Conservation (phyloP, 371 early-diverging fungal species). For the Apophysomyces trapeziformis region DNA sequence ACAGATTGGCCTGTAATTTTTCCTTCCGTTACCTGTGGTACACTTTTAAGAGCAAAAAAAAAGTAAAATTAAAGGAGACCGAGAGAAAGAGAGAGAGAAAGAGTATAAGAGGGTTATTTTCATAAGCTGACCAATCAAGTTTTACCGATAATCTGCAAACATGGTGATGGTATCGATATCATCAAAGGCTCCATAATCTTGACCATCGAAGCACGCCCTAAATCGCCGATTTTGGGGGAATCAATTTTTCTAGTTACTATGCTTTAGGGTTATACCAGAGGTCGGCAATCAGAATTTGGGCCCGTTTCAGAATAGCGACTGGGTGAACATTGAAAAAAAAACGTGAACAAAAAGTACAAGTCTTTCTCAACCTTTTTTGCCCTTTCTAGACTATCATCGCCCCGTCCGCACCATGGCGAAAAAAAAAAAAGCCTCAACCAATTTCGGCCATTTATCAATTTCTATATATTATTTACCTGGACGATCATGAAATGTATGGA, state of each 20-base stretch:
- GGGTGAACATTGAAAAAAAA: neutral
- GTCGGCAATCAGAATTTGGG: slow-evolving; percentile 91
- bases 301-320: slow-evolving; percentile 82
- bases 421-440: no score
- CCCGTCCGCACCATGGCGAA: no score
- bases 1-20: neutral
- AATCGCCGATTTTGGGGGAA: neutral
- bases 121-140: neutral
- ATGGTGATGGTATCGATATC: slow-evolving; percentile 89
- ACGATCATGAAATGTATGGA: slow-evolving; percentile 59
- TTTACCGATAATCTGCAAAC: slow-evolving; percentile 91
- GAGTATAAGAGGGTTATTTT: neutral
- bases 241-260: neutral
- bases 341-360: neutral
- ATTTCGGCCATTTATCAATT: neutral
- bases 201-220: slow-evolving; percentile 87
- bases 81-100: no score
- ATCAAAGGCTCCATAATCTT: slow-evolving; percentile 62
- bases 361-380: neutral
- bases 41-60: slow-evolving; percentile 31
- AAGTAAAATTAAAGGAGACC: no score
- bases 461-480: slow-evolving; percentile 44
- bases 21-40: slow-evolving; percentile 52
- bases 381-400: no score
- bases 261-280: slow-evolving; percentile 56